phyloP scores from a whole-genome alignment of 192 early-diverging fungal genomes.

The Coemansia sp. region DNA sequence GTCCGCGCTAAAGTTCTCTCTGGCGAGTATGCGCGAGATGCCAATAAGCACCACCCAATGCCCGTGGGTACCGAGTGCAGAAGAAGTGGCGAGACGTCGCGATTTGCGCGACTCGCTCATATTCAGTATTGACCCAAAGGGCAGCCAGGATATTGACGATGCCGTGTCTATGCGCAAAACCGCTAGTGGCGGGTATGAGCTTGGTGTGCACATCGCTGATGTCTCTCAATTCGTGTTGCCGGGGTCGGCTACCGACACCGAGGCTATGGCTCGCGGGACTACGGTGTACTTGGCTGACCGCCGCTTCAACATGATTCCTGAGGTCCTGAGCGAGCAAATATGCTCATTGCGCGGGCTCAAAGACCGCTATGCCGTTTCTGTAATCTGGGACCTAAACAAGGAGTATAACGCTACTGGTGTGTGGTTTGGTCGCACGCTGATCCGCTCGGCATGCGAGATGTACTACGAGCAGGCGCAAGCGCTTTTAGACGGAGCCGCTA shows the following conservation, averaged over 20 bases:
- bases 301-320: constrained; percentile 79
- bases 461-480: constrained; percentile 75
- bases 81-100: constrained; percentile 30
- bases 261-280: constrained; percentile 69
- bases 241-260: constrained; percentile 62
- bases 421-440: constrained; percentile 74
- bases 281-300: constrained; percentile 79
- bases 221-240: constrained; percentile 67
- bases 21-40: constrained; percentile 65
- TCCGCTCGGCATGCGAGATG: constrained; percentile 74
- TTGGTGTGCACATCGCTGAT: constrained; percentile 80
- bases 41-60: constrained; percentile 53
- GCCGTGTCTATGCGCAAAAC: constrained; percentile 64
- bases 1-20: constrained; percentile 64
- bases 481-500: constrained; percentile 58
- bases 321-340: constrained; percentile 66
- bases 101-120: constrained; percentile 49
- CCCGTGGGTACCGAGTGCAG: constrained; percentile 57
- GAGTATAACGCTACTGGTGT: constrained; percentile 48
- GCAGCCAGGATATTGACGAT: constrained; percentile 81
- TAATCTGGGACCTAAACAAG: constrained; percentile 65
- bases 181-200: constrained; percentile 54
- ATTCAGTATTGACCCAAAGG: constrained; percentile 73
- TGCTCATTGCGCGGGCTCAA: constrained; percentile 68
- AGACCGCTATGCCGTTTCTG: constrained; percentile 72